Percentiles rank a stretch among this genome's conserved stretches.
phyloP scores from a whole-genome alignment of 176 grass and related monocot genomes.

The Zizania latifolia region DNA sequence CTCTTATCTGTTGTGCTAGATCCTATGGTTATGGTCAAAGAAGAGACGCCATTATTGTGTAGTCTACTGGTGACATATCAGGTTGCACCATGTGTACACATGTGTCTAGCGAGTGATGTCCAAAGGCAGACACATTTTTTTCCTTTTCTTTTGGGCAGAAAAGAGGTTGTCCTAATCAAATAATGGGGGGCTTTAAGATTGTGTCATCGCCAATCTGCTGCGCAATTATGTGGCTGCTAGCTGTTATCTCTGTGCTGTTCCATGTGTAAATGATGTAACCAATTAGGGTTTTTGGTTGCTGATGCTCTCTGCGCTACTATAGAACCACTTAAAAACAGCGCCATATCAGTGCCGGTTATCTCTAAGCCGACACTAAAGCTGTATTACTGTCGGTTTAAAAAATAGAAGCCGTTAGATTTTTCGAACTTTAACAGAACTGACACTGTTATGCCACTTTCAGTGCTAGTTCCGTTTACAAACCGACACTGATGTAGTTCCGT shows the following conservation, averaged over 20 bases:
- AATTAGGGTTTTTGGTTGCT: neutral
- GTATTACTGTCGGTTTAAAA: no score
- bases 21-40: conserved; percentile 15
- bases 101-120: no score
- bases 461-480: no score
- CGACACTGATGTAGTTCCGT: no score
- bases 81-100: conserved; percentile 2
- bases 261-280: neutral
- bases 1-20: neutral
- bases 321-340: no score
- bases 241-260: neutral
- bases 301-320: neutral
- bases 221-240: conserved; percentile 10
- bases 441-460: no score
- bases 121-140: neutral
- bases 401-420: no score
- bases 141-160: neutral
- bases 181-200: conserved; percentile 29
- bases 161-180: conserved; percentile 31
- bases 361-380: no score
- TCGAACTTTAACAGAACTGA: no score
- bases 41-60: conserved; percentile 7
- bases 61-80: neutral
- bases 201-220: neutral
- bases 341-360: no score